Conservation (phyloP, 2,329 filamentous ascomycete genomes). For the Neonectria punicea region DNA sequence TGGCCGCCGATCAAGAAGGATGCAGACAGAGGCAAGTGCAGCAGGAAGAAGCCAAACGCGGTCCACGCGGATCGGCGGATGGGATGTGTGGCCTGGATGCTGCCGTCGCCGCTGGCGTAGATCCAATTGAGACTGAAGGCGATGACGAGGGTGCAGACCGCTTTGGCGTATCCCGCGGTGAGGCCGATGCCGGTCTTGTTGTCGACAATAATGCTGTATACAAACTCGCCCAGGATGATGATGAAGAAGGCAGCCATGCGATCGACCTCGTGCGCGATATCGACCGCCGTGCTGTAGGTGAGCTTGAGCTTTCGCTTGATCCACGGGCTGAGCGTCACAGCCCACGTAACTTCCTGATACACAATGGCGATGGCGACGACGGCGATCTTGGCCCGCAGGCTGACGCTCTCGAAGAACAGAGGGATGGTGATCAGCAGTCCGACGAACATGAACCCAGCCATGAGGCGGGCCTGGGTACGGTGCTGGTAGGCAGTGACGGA, state of each 20-base stretch:
- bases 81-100: conserved; percentile 54
- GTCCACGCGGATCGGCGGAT: conserved; percentile 56
- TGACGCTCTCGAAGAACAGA: conserved; percentile 55
- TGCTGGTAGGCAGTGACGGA: conserved; percentile 60
- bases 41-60: conserved; percentile 56
- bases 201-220: conserved; percentile 60
- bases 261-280: conserved; percentile 61
- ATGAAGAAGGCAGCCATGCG: conserved; percentile 63
- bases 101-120: conserved; percentile 60
- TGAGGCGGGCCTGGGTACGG: conserved; percentile 56
- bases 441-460: conserved; percentile 54
- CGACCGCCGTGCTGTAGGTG: conserved; percentile 59
- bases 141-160: conserved; percentile 60
- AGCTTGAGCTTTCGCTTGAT: conserved; percentile 55
- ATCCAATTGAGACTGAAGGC: conserved; percentile 63
- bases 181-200: conserved; percentile 57
- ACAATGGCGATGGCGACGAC: conserved; percentile 55
- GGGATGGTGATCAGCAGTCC: conserved; percentile 55
- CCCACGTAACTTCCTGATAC: conserved; percentile 56
- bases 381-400: conserved; percentile 53
- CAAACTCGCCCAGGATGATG: conserved; percentile 62
- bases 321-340: conserved; percentile 55
- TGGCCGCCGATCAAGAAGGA: conserved; percentile 60
- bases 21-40: conserved; percentile 58
- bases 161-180: conserved; percentile 55